Evolutionary conservation across 495 filamentous ascomycete species (phyloP).

Genomic region (Chaetomidium leptoderma): DNA sequence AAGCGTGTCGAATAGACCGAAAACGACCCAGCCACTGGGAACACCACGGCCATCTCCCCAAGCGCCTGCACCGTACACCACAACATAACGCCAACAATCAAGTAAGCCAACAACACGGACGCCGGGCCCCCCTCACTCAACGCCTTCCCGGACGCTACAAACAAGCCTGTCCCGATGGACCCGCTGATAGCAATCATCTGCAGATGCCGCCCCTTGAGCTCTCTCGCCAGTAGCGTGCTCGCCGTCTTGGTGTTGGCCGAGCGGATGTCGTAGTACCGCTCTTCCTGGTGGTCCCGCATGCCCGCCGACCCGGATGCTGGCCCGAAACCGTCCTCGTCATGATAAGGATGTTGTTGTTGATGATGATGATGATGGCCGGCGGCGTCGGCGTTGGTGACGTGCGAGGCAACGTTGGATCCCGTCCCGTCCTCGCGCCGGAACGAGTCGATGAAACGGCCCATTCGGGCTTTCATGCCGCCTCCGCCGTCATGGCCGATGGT

Average conservation of each 20-base stretch:
- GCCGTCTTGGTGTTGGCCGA: conserved; percentile 26
- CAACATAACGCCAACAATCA: conserved; percentile 80
- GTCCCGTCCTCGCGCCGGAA: conserved; percentile 28
- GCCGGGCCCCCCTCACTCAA: conserved; percentile 79
- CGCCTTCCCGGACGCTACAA: conserved; percentile 79
- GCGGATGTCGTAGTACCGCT: conserved; percentile 30
- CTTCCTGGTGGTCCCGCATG: conserved; percentile 15
- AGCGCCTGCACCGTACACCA: conserved; percentile 89
- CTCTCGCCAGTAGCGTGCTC: conserved; percentile 55
- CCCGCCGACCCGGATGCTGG: not conserved
- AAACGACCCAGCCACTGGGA: conserved; percentile 90
- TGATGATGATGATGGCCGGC: too few species aligned
- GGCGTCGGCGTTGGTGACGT: conserved; percentile 9
- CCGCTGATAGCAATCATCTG: conserved; percentile 98
- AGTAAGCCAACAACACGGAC: conserved; percentile 75
- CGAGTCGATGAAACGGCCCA: conserved; percentile 29
- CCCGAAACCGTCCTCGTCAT: not conserved
- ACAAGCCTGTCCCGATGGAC: conserved; percentile 90
- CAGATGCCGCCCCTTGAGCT: conserved; percentile 77
- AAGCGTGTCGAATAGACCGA: conserved; percentile 89
- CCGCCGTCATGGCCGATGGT: not conserved
- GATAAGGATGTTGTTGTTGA: too few species aligned
- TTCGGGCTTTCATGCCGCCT: conserved; percentile 13
- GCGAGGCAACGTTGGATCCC: conserved; percentile 3
- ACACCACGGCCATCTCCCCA: conserved; percentile 88